Conservation (phyloP, 2,329 filamentous ascomycete genomes). For the Ascochyta koolunga region DNA sequence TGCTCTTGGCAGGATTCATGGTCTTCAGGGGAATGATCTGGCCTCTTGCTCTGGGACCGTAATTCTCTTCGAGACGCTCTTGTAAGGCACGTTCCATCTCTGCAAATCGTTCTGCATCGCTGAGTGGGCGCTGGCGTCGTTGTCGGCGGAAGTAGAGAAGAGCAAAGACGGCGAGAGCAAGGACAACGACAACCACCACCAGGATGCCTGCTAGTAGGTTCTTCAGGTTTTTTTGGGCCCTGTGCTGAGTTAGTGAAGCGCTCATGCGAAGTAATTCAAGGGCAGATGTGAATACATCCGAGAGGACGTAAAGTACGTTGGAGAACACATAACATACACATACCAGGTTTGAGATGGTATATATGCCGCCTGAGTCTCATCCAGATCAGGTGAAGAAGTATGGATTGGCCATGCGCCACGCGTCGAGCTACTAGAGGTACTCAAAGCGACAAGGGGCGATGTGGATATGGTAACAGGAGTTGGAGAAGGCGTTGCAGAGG, state of each 20-base stretch:
- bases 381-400: not conserved
- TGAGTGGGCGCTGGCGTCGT: not conserved
- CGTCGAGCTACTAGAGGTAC: not conserved
- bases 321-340: not conserved
- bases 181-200: not conserved
- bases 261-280: not conserved
- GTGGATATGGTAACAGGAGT: not conserved
- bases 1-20: not conserved
- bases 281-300: not conserved
- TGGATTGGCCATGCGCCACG: not conserved
- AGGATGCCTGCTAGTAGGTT: not conserved
- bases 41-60: not conserved
- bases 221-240: not conserved
- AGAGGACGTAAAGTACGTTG: not conserved
- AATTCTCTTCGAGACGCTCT: not conserved
- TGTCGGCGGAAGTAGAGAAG: not conserved
- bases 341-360: not conserved
- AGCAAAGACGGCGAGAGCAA: not conserved
- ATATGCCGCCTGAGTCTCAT: not conserved
- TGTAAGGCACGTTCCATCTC: not conserved
- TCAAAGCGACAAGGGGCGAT: not conserved
- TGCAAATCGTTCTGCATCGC: not conserved
- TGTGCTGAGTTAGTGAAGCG: not conserved
- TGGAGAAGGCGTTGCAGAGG: not conserved
- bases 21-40: not conserved